Evolutionary conservation across 2,329 filamentous ascomycete species (phyloP).

Genomic region (Diaporthe vaccinii): DNA sequence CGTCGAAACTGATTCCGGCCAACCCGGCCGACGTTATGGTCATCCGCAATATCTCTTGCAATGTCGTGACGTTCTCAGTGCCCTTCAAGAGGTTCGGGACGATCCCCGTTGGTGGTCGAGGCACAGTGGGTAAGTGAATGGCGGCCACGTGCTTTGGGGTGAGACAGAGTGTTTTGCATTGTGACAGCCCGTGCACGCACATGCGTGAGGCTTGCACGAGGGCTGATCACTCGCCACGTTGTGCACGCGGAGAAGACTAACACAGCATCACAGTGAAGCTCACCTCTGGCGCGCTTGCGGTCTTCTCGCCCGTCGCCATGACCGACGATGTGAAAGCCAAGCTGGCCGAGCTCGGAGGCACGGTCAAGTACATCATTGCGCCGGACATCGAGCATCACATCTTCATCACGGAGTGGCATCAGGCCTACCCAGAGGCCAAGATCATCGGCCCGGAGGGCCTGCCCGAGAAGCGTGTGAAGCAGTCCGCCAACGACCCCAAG

Average conservation of each 20-base stretch:
- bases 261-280: constrained; percentile 75
- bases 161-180: constrained; percentile 1
- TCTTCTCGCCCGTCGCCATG: constrained; percentile 92
- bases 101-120: constrained; percentile 87
- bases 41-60: constrained; percentile 85
- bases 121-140: constrained; percentile 77
- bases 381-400: constrained; percentile 96
- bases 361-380: constrained; percentile 87
- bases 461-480: constrained; percentile 81
- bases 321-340: constrained; percentile 79
- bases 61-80: constrained; percentile 82
- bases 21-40: constrained; percentile 90
- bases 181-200: neutral
- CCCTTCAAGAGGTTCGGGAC: constrained; percentile 87
- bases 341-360: constrained; percentile 74
- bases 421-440: constrained; percentile 81
- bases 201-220: neutral
- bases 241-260: neutral
- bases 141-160: neutral
- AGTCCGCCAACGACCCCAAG: constrained; percentile 66
- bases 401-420: constrained; percentile 87
- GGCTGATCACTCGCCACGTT: neutral
- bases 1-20: constrained; percentile 73
- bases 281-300: constrained; percentile 80
- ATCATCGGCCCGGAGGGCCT: constrained; percentile 88